Conservation (phyloP, 805 yeast species). For the Candida nemodendra region DNA sequence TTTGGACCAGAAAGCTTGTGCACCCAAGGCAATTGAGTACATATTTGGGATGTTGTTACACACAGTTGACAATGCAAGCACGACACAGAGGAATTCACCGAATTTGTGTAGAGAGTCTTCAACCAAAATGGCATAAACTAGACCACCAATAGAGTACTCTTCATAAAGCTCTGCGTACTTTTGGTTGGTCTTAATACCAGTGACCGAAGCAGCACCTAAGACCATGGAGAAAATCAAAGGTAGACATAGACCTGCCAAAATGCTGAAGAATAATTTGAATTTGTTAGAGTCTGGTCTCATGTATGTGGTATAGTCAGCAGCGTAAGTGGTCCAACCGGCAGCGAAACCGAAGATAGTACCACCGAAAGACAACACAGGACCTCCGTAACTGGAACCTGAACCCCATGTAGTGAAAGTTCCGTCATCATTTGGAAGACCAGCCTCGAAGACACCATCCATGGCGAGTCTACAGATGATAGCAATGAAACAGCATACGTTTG, state of each 20-base stretch:
- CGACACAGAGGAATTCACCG: constrained; percentile 85
- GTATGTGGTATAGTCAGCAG: constrained; percentile 89
- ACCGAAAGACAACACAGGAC: constrained; percentile 75
- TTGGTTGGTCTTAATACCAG: constrained; percentile 53
- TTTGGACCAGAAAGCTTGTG: constrained; percentile 80
- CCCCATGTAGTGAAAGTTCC: constrained; percentile 34
- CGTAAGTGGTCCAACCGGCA: constrained; percentile 92
- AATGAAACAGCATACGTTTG: constrained; percentile 68
- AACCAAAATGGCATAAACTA: constrained; percentile 75
- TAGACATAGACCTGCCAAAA: constrained; percentile 59
- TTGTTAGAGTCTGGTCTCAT: constrained; percentile 67
- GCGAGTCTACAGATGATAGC: constrained; percentile 77
- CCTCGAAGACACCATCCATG: constrained; percentile 60
- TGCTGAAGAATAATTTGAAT: constrained; percentile 58
- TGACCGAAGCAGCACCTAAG: constrained; percentile 83
- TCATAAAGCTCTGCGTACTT: constrained; percentile 51
- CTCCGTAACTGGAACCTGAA: constrained; percentile 70
- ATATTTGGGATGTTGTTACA: constrained; percentile 92
- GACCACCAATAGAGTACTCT: constrained; percentile 70
- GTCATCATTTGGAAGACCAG: constrained; percentile 39
- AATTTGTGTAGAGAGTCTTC: constrained; percentile 81
- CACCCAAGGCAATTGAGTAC: constrained; percentile 86
- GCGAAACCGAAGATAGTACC: constrained; percentile 84
- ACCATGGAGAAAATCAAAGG: constrained; percentile 74
- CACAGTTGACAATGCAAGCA: constrained; percentile 81